Base-by-base conservation (phyloP, 257 asterid species). In the Anisodus tanguticus region DNA sequence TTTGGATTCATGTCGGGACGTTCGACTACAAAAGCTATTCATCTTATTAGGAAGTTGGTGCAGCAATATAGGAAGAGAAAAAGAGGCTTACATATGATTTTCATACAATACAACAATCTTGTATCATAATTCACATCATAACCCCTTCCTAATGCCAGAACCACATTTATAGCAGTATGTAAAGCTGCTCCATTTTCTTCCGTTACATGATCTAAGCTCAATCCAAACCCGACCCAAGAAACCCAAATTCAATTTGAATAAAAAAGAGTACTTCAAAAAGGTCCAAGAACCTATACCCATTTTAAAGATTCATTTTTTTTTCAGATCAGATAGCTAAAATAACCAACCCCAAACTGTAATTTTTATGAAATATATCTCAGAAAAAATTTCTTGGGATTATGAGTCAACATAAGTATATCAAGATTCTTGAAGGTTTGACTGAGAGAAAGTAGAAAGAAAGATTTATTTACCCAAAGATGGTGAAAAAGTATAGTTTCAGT, bases 91-190 rank as follows among this genome's bases (percentile, higher is more conserved):
- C 26, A 22, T 22, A 22, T 22, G 26, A 22, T 22, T 22, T 22
- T 22, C 26, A 22, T 22, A 89, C 98, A 93, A 67, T 93, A 93
- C 41, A 95, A 90, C 90, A 95, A 91, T 87, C 98, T 92, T 31
- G 98, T 95, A 80, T 95, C 98, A 71, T 88, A 92, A 88, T 93
- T 95, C 51, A 93, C 98, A 88, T 95, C 98, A 85, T 93, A 93
- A 0, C 98, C 97, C 92, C 93, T 91, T 5, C 98, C 98, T 80
- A 95, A 78, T 51, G 98, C 95, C 90, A 92, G 95, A 79, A 91
- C 98, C 9, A 95, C 87, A 86, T 90, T 91, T 69, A 87, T 82
- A 78, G 93, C 93, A 60, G 98, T 93, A 83, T 91, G 97, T 92
- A 92, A 85, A 90, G 98, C 97, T 83, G 97, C 97, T 64, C 90